These are phyloP conservation scores for Talaromyces pinophilus DNA, from an alignment of 2,329 filamentous ascomycete genomes.

Conservation along the genomic window DNA sequence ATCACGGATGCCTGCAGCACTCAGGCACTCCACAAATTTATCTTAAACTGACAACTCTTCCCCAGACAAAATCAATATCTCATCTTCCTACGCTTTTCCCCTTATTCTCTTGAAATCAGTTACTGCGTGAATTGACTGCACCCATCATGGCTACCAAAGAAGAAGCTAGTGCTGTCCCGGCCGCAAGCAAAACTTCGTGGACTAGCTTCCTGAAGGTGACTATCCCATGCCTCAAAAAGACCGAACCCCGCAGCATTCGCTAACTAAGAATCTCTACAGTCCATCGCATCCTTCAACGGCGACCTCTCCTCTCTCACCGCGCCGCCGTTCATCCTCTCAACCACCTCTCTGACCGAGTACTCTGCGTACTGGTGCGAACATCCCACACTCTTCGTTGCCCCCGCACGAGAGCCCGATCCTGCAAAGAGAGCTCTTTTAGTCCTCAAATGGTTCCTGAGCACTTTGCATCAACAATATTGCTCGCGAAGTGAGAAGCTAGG, in stretches of 20 bases:
- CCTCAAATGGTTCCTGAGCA: constrained; percentile 95
- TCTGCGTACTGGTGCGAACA: constrained; percentile 82
- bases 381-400: constrained; percentile 75
- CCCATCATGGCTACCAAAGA: constrained; percentile 21
- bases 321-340: constrained; percentile 78
- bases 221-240: background rate
- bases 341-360: constrained; percentile 76
- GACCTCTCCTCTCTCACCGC: constrained; percentile 79
- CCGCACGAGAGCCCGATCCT: constrained; percentile 74
- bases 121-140: background rate
- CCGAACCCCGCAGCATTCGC: background rate
- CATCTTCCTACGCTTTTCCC: background rate
- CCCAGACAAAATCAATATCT: background rate
- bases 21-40: constrained; percentile 5
- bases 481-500: constrained; percentile 75
- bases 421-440: constrained; percentile 82
- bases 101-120: background rate
- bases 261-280: constrained; percentile 39
- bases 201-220: constrained; percentile 23
- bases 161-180: constrained; percentile 19
- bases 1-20: constrained; percentile 5
- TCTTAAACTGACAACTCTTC: background rate
- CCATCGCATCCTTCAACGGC: constrained; percentile 78
- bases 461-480: constrained; percentile 81
- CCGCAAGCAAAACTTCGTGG: constrained; percentile 21